phyloP scores from a whole-genome alignment of 2,329 filamentous ascomycete genomes.

The Boeremia lycopersici region DNA sequence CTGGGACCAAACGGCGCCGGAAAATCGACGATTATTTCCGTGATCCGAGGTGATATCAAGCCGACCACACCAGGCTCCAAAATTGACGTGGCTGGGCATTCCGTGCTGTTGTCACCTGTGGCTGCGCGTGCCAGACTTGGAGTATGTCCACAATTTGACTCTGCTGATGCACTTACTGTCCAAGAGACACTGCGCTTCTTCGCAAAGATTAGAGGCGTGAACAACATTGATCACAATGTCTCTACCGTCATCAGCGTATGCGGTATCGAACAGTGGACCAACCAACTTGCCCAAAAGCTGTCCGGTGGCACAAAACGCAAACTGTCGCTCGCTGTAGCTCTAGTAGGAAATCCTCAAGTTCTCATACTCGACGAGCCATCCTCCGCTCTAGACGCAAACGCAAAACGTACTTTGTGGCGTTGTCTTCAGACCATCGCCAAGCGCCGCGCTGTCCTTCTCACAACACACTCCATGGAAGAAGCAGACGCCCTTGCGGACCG shows the following conservation, averaged over 20 bases:
- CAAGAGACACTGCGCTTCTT: constrained; percentile 85
- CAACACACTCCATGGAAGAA: constrained; percentile 91
- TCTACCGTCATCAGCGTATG: constrained; percentile 75
- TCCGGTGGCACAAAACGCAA: constrained; percentile 92
- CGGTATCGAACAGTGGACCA: constrained; percentile 70
- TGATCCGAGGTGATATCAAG: constrained; percentile 82
- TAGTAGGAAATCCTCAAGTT: constrained; percentile 89
- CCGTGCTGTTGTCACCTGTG: constrained; percentile 68
- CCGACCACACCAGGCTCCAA: constrained; percentile 70
- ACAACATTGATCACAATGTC: constrained; percentile 77
- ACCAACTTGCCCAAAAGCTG: constrained; percentile 76
- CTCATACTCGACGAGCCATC: constrained; percentile 90
- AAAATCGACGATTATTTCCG: constrained; percentile 84
- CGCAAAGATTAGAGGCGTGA: constrained; percentile 77
- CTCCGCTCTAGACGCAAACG: constrained; percentile 82
- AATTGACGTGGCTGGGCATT: constrained; percentile 73
- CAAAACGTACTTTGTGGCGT: constrained; percentile 86
- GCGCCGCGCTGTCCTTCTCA: constrained; percentile 78
- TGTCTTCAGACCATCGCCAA: constrained; percentile 83
- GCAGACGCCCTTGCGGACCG: constrained; percentile 86
- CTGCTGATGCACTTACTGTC: constrained; percentile 88
- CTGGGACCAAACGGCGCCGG: constrained; percentile 90
- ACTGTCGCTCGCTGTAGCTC: constrained; percentile 82
- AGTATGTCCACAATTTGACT: constrained; percentile 77
- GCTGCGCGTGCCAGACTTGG: constrained; percentile 77